These are phyloP conservation scores for Eucalyptus pauciflora DNA, from an alignment of 345 rosid genomes.

Conservation along the genomic window DNA sequence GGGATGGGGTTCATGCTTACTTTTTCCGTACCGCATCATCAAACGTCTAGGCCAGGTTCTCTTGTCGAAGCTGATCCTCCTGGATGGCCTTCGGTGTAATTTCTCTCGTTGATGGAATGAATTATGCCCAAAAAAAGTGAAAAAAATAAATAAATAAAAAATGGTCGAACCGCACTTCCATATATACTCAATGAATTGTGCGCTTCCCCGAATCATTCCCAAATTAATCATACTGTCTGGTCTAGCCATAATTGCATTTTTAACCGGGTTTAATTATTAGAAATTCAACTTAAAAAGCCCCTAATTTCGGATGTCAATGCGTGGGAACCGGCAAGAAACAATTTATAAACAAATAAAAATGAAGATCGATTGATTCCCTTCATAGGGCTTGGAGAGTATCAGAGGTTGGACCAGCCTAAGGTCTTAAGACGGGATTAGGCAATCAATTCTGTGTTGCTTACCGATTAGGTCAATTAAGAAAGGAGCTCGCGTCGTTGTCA, in stretches of 20 bases:
- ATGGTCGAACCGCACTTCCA: neutral
- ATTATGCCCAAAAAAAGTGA: neutral
- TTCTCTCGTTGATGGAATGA: neutral
- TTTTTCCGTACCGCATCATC: neutral
- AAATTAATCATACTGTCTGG: neutral
- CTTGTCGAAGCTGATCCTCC: neutral
- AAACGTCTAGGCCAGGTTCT: neutral
- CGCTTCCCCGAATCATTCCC: neutral
- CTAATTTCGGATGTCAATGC: neutral
- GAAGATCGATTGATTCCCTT: neutral
- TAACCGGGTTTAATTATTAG: neutral
- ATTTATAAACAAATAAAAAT: neutral
- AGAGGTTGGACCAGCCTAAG: neutral
- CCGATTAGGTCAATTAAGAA: neutral
- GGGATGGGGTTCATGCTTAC: accelerated
- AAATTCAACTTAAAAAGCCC: neutral
- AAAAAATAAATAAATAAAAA: neutral
- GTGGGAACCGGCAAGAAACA: neutral
- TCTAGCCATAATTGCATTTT: neutral
- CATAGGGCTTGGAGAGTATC: neutral
- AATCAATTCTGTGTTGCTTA: neutral
- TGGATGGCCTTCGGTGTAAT: neutral
- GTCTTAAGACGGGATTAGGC: neutral
- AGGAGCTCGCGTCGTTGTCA: neutral
- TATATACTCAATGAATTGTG: neutral